Conservation (phyloP, 228 moss, liverwort and hornwort species). For the Sphagnum fallax region DNA sequence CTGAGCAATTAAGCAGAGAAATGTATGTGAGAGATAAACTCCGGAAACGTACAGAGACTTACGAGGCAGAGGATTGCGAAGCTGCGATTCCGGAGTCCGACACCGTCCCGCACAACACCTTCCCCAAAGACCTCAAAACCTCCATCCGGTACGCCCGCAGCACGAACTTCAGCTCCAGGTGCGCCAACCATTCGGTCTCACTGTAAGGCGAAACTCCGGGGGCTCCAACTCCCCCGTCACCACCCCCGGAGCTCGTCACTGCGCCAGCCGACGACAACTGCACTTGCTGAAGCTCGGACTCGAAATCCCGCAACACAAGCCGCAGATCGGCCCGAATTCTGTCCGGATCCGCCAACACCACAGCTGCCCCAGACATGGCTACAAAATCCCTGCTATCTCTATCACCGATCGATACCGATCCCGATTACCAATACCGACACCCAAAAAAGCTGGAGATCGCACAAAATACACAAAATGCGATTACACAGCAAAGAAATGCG, state of each 20-base stretch:
- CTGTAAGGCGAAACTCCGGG: constrained; percentile 12
- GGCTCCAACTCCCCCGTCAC: background rate
- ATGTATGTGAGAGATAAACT: no score
- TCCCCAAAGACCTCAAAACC: constrained; percentile 27
- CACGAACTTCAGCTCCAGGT: constrained; percentile 51
- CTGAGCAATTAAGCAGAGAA: no score
- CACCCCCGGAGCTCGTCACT: background rate
- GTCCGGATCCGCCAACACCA: background rate
- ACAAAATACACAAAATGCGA: no score
- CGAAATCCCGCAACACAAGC: constrained; percentile 9
- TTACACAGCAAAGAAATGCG: no score
- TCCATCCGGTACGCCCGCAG: constrained; percentile 50
- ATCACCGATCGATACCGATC: no score
- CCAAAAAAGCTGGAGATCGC: no score
- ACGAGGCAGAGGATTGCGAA: constrained; percentile 23
- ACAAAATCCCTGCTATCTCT: no score
- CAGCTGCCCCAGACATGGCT: no score
- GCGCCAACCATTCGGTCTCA: constrained; percentile 42
- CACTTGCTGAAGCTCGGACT: constrained; percentile 6
- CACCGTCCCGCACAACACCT: constrained; percentile 26
- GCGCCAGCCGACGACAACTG: background rate
- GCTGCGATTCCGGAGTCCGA: constrained; percentile 16
- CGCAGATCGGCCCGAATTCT: constrained; percentile 5
- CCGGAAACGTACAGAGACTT: constrained; percentile 4
- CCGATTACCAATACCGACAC: no score